Evolutionary conservation across 345 rosid genomes (phyloP), one percentile per base, ranked within the genome.

Genomic region (Corymbia maculata): DNA sequence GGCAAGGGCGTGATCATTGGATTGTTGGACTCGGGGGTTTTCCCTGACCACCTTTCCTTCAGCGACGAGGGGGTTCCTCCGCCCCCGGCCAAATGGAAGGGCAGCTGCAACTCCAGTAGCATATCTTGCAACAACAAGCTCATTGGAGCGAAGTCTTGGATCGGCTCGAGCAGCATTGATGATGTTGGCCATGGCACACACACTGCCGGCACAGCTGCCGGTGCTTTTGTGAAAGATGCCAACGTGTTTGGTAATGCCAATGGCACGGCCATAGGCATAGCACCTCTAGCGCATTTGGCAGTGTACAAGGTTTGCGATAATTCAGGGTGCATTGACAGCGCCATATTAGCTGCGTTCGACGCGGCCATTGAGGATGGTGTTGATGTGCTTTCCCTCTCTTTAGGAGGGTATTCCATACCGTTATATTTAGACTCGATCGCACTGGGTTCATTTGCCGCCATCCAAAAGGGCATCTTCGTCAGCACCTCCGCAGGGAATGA

Each of bases 191-290:
- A 95, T 21, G 95, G 94, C 2, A 95, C 95, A 2, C 95, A 94
- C 88, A 95, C 95, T 15, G 87, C 95, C 17, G 91, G 95, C 55
- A 95, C 95, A 9, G 95, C 97, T 4, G 93, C 91, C 2, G 95
- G 97, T 8, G 89, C 88, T 50, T 88, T 75, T 14, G 95, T 94
- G 21, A 12, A 68, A 8, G 88, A 86, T 51, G 95, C 97, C 4
- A 85, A 86, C 89, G 91, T 87, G 28, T 91, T 90, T 32, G 91
- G 93, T 11, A 91, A 92, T 52, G 95, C 97, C 17, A 80, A 79
- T 4, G 96, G 95, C 21, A 93, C 93, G 12, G 97, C 97, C 9
- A 91, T 61, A 5, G 97, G 95, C 9, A 90, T 94, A 87, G 97
- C 95, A 5, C 91, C 94, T 13, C 89, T 87, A 47, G 94, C 95